Base-by-base conservation (phyloP, 2,329 filamentous ascomycete species). In the Myriosclerotinia curreyana region DNA sequence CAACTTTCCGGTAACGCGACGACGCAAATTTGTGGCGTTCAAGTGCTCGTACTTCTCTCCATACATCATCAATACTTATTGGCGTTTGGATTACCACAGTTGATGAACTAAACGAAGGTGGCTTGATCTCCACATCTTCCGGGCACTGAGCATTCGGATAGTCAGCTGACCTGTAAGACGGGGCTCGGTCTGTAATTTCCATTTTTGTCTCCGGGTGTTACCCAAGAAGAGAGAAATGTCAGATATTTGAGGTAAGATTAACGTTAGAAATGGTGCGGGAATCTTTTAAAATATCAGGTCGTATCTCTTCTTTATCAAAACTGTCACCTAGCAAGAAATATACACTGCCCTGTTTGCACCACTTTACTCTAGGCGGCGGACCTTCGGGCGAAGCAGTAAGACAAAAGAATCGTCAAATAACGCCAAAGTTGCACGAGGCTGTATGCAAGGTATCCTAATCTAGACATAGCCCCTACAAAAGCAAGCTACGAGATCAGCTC, bases 41-140 rank as follows among this genome's bases (percentile, higher is more conserved):
- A 7, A 63, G 44, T 14, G 52, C 61, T 40, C 61, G 52, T 34
- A 63, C 61, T 63, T 63, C 61, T 42, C 52, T 48, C 61, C 61
- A 63, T 6, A 63, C 46, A 40, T 59, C 61, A 14, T 63, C 61
- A 20, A 63, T 58, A 22, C 44, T 63, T 50, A 63, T 42, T 34
- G 48, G 36, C 17, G 25, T n/a, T 7, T 40, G 59, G 3, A 12
- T 2, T 34, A 12, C 8, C 20, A 42, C 20, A 4, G 7, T 61
- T 25, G 48, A 54, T 2, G 42, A 22, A 48, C 25, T 22, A 56
- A 56, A 46, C 11, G 25, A 36, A 15, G 40, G 15, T 8, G 42
- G 22, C 3, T 22, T 44, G 40, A 54, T 36, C 42, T 62, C 48
- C 28, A 62, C 1, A 14, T 62, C 60, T n/a, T 49, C 50, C 25